Evolutionary conservation across 2,329 filamentous ascomycete genomes (phyloP), one percentile per base, ranked within the genome.

Genomic region (Aspergillus luchuensis): DNA sequence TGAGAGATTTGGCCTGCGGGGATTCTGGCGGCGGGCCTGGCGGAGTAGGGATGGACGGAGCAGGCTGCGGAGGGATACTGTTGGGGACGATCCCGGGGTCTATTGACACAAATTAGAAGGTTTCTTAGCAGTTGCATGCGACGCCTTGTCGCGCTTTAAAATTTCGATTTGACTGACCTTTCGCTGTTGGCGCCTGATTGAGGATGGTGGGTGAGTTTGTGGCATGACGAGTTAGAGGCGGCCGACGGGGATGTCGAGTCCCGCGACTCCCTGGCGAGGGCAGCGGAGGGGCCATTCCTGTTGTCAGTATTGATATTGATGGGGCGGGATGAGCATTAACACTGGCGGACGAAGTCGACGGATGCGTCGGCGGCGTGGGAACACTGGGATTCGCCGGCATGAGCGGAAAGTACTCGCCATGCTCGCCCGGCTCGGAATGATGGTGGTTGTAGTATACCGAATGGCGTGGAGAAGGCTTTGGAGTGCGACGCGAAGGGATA

Each of bases 381-480:
- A 67, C 67, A 25, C 67, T 76, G 41, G 74, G 67, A 33, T 79
- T 77, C 23, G 76, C 79, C 54, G 85, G 78, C 83, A 87, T 89
- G 21, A 89, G 89, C 33, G 91, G 90, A 69, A 96, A 97, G 75
- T 97, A 97, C 69, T 95, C 92, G 25, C 88, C 89, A 60, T 82
- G 84, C 73, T 94, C 90, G 4, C 84, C 81, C 8, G 90, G 89
- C 28, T 92, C 89, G 62, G 81, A 80, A 49, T 82, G 78, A 41
- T 82, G 78, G 38, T 82, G 78, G 43, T 80, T 75, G 45, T 84
- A 77, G 67, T 80, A 82, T 7, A 77, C 74, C 2, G 70, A 63
- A 58, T 76, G 75, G 60, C 88, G 84, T 2, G 93, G 93, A 8
- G 92, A 97, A 10, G 91, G 88, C 67, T 89, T 90, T 1, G 93